Percentiles rank a stretch among this genome's conserved stretches.
Evolutionary conservation across 176 grass and related monocot genomes (phyloP).

Genomic region (Musa schizocarpa): DNA sequence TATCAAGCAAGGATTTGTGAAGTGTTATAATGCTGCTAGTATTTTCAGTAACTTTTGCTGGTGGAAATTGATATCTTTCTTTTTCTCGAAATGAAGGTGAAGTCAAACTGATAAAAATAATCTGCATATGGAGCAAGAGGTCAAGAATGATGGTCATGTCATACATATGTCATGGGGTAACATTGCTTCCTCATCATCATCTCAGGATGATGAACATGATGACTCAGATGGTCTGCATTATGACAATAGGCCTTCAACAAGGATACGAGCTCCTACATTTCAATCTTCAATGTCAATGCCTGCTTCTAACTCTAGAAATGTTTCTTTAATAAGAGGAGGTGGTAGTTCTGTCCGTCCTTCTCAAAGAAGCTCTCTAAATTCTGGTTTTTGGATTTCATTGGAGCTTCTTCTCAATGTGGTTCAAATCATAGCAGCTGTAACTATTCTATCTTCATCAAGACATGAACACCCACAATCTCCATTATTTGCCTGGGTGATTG

Average conservation of each 20-base stretch:
- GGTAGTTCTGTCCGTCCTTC: slow-evolving; percentile 43
- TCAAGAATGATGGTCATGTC: slow-evolving; percentile 29
- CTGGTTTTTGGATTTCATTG: slow-evolving; percentile 93
- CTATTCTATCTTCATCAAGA: slow-evolving; percentile 66
- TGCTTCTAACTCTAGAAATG: slow-evolving; percentile 35
- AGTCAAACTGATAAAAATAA: slow-evolving; percentile 21
- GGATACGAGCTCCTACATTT: slow-evolving; percentile 35
- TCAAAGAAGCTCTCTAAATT: slow-evolving; percentile 81
- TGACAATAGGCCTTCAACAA: slow-evolving; percentile 40
- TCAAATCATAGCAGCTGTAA: slow-evolving; percentile 83
- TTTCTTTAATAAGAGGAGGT: slow-evolving; percentile 43
- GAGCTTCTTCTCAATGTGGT: slow-evolving; percentile 88
- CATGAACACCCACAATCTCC: slow-evolving; percentile 69
- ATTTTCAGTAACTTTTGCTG: background rate
- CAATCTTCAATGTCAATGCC: slow-evolving; percentile 34
- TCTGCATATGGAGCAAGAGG: slow-evolving; percentile 40
- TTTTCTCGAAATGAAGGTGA: slow-evolving; percentile 20
- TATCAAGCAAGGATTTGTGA: background rate
- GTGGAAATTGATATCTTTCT: slow-evolving; percentile 16
- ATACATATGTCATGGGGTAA: slow-evolving; percentile 57
- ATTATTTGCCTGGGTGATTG: slow-evolving; percentile 86
- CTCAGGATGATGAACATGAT: slow-evolving; percentile 28
- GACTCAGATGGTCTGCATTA: slow-evolving; percentile 34
- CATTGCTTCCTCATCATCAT: slow-evolving; percentile 28
- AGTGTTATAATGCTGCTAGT: background rate